Percentiles rank a stretch among this genome's conserved stretches.
Conservation (phyloP, 495 filamentous ascomycete species). For the Podospora fimiseda region DNA sequence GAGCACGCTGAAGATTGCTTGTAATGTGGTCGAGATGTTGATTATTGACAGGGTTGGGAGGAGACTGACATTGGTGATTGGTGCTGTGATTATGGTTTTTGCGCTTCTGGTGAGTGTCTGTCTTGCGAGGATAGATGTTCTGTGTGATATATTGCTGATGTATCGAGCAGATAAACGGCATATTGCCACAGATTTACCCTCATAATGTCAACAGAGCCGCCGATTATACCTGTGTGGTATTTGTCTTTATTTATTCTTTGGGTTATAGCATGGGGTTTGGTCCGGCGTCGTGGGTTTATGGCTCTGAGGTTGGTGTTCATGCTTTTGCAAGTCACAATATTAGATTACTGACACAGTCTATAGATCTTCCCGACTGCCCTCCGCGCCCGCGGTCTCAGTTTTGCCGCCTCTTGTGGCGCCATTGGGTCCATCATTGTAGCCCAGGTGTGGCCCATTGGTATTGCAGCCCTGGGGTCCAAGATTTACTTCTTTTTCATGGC, state of each 20-base stretch:
- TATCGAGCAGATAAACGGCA: slow-evolving; percentile 51
- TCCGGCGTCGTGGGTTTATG: slow-evolving; percentile 52
- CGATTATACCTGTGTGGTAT: slow-evolving; percentile 48
- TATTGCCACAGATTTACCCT: slow-evolving; percentile 44
- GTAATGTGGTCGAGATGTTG: slow-evolving; percentile 43
- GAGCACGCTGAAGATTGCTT: slow-evolving; percentile 46
- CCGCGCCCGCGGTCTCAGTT: slow-evolving; percentile 45
- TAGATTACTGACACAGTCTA: not conserved
- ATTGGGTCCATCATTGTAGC: slow-evolving; percentile 45
- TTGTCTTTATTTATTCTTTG: slow-evolving; percentile 52
- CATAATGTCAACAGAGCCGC: slow-evolving; percentile 42
- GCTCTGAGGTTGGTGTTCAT: slow-evolving; percentile 41
- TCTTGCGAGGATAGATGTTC: too few relatives aligned
- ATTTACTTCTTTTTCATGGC: slow-evolving; percentile 56
- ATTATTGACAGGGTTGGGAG: slow-evolving; percentile 45
- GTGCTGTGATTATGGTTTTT: slow-evolving; percentile 41
- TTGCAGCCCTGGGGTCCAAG: slow-evolving; percentile 45
- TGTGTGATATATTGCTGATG: too few relatives aligned
- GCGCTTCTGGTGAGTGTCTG: slow-evolving; percentile 36
- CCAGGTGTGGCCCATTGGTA: slow-evolving; percentile 49
- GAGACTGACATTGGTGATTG: slow-evolving; percentile 36
- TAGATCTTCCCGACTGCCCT: slow-evolving; percentile 49
- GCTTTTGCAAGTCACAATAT: not conserved
- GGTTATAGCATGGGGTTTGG: slow-evolving; percentile 54
- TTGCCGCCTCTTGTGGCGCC: slow-evolving; percentile 45